Base-by-base conservation (phyloP, 257 asterid species). In the Salvia hispanica region DNA sequence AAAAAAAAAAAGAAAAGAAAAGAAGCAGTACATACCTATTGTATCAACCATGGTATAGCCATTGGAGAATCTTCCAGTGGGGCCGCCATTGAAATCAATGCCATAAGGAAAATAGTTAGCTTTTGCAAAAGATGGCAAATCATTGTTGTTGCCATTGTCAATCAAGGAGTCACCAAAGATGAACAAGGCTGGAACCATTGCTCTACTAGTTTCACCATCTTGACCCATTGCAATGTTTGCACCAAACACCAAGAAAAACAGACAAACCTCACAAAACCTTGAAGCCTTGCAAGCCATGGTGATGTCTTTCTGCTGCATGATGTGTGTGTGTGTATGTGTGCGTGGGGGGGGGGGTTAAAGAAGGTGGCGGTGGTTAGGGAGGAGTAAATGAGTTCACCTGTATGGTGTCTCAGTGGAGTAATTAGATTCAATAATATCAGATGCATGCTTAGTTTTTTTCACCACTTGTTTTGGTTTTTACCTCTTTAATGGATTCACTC, bases 101-200 rank as follows among this genome's bases (percentile, higher is more conserved):
- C 98, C 98, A 15, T 93, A 90, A 52, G 98, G 98, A 8, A 84
- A 81, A 75, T 93, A 93, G 78, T 93, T 90, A 11, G 98, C 98
- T 75, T 88, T 93, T 0, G 98, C 97, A 14, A 93, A 78, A 81
- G 98, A 93, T 44, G 89, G 73, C 50, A 93, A 70, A 62, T 88
- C 76, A 48, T 93, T 93, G 66, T 93, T 93, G 82, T 93, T 93
- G 63, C 98, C 98, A 74, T 88, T 93, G 78, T 93, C 99, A 37
- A 90, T 85, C 58, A 93, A 79, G 42, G 99, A 93, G 70, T 93
- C 99, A 1, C 97, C 99, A 61, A 93, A 93, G 13, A 88, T 72
- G 57, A 93, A 93, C 95, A 93, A 76, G 6, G 99, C 99, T 6
- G 97, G 97, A 21, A 81, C 96, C 67, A 76, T 25, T 18, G 66